Evolutionary conservation across 2,329 filamentous ascomycete species (phyloP), one percentile per base, ranked within the genome.

Genomic region (Stromatinia cepivora): DNA sequence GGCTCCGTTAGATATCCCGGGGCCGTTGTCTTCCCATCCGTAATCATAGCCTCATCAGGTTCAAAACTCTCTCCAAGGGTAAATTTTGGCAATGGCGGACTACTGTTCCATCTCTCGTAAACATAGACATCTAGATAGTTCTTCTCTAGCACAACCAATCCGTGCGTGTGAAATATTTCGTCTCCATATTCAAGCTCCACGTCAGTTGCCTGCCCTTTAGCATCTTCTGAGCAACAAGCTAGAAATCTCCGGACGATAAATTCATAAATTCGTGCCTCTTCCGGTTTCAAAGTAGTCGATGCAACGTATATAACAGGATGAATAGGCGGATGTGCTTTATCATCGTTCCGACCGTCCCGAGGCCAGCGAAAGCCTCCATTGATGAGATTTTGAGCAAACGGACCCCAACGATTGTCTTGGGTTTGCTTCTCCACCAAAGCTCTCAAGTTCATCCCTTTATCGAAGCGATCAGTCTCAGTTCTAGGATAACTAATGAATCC

Each of bases 401-500:
- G 78, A 0, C 93, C 93, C 95, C 94, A 99, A 72, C 84, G 81
- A 54, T 82, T 81, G 77, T 93, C 92, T 70, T 89, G 88, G 0
- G 87, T 88, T 79, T 99, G 95, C 77, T 96, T 97, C 75, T 92
- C 88, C 25, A 97, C 86, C 11, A 99, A 82, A 31, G 85, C 86
- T 72, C 87, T 88, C 28, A 99, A 84, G 77, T 98, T 90, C 82
- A 98, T 97, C 6, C 87, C 94, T 75, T 88, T 88, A 76, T 97
- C 94, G 77, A 98, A 99, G 45, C 94, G 91, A 79, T 99, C 95
- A 0, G 95, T 99, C 80, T 99, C 95, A 0, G 95, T 99, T 80
- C 95, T 89, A 1, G 95, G 95, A 80, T 99, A 99, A 79, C 94
- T 97, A 80, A 99, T 97, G 81, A 94, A 98, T 0, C 95, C 95